A percentile compares a stretch with the other conserved stretches of the same genome.
Conservation (phyloP, 2,329 filamentous ascomycete genomes). For the Fusarium anthophilum region DNA sequence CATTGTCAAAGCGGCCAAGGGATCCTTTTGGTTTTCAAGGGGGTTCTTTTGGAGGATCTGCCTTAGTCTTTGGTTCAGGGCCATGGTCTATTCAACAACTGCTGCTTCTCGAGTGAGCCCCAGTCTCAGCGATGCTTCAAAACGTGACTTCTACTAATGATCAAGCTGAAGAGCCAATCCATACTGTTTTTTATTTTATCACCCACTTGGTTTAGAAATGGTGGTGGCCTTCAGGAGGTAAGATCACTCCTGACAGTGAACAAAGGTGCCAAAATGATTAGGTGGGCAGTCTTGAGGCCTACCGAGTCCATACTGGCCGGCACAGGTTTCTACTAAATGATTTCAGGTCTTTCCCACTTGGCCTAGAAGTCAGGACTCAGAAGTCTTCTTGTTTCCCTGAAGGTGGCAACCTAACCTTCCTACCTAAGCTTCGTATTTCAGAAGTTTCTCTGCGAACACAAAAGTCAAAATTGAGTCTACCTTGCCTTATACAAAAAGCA, state of each 20-base stretch:
- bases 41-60: background rate
- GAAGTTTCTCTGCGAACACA: background rate
- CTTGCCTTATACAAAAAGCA: background rate
- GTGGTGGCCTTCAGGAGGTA: background rate
- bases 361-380: background rate
- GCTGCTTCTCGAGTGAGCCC: background rate
- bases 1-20: background rate
- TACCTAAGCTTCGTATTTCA: background rate
- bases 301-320: too few relatives aligned
- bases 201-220: background rate
- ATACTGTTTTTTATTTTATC: background rate
- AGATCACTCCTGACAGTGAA: background rate
- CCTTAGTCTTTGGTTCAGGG: background rate
- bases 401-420: background rate
- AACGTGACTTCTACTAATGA: background rate
- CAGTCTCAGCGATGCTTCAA: background rate
- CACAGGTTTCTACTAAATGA: background rate
- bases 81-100: background rate
- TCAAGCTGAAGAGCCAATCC: background rate
- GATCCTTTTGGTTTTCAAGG: background rate
- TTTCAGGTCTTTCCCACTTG: background rate
- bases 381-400: background rate
- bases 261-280: background rate
- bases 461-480: background rate
- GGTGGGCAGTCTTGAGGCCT: background rate